phyloP scores from a whole-genome alignment of 352 stramenopile genomes.

The Pythium aphanidermatum region DNA sequence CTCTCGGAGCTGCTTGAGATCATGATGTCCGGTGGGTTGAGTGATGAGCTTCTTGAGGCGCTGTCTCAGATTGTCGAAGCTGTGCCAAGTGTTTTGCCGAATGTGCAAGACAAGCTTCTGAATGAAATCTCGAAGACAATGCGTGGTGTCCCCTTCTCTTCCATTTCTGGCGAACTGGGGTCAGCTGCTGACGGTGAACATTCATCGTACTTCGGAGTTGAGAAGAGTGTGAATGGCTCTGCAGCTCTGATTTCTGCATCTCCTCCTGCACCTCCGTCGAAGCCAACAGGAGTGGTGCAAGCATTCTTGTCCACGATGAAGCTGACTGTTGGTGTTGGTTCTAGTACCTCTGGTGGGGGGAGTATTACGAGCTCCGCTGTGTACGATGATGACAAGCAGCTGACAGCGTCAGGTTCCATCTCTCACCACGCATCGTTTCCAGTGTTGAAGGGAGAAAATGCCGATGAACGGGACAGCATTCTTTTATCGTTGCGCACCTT shows the following conservation, averaged over 20 bases:
- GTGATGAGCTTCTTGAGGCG: slow-evolving; percentile 90
- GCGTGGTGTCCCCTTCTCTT: slow-evolving; percentile 71
- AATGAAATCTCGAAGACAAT: slow-evolving; percentile 96
- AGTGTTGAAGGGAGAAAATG: slow-evolving; percentile 74
- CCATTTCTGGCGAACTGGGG: slow-evolving; percentile 14
- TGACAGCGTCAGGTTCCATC: neutral
- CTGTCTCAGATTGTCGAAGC: slow-evolving; percentile 87
- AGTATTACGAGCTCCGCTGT: neutral
- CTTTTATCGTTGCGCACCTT: slow-evolving; percentile 92
- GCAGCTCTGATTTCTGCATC: slow-evolving; percentile 2
- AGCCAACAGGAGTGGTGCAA: slow-evolving; percentile 50
- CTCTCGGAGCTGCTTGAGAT: slow-evolving; percentile 73
- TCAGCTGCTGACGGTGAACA: slow-evolving; percentile 8
- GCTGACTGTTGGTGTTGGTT: slow-evolving; percentile 25
- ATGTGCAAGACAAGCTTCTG: slow-evolving; percentile 93
- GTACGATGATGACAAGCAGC: slow-evolving; percentile 26
- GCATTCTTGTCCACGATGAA: slow-evolving; percentile 73
- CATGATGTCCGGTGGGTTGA: slow-evolving; percentile 90
- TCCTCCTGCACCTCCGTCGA: slow-evolving; percentile 21
- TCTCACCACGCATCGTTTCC: neutral
- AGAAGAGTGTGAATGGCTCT: slow-evolving; percentile 10
- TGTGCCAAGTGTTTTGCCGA: slow-evolving; percentile 84
- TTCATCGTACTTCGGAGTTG: slow-evolving; percentile 12
- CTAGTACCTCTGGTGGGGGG: slow-evolving; percentile 11
- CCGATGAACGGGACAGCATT: slow-evolving; percentile 67